Base-by-base conservation (phyloP, 2,329 filamentous ascomycete species). In the Parafenestella ontariensis region DNA sequence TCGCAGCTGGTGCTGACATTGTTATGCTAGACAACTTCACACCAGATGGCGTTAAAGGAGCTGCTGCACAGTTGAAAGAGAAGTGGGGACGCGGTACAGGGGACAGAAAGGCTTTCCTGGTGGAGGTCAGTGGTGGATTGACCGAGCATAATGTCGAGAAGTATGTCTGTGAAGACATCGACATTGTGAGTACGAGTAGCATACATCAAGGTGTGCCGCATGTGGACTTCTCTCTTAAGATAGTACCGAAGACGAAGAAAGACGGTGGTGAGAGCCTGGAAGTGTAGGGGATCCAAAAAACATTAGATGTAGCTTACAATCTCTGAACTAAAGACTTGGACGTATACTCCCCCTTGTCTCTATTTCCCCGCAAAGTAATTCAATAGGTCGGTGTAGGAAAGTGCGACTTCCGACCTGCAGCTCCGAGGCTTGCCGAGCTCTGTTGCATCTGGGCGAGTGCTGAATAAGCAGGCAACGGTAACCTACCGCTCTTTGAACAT, bases 1-100 rank as follows among this genome's bases (percentile, higher is more conserved):
- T 97, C 67, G 85, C 81, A 3, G 94, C 94, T 0, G 95, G 95
- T 0, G 95, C 95, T 0, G 94, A 99, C 74, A 88, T 99, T 18
- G 88, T 99, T 58, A 99, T 99, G 95, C 79, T 99, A 56, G 95
- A 99, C 75, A 99, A 99, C 76, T 99, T 98, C 72, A 88, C 87
- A 0, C 87, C 89, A 0, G 88, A 91, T 1, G 91, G 88, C 0
- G 88, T 97, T 58, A 88, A 87, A 72, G 77, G 83, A 8, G 92
- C 92, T 0, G 91, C 94, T 13, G 83, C 78, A 71, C 87, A 84
- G 64, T 74, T 99, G 61, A 96, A 94, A 79, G 82, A 89, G 69
- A 86, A 87, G 64, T 98, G 92, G 91, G 85, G 84, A 17, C 64
- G 77, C 52, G 89, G 88, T 28, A 87, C 86, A 73, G 78, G 78